These are phyloP conservation scores for Puya raimondii DNA, from an alignment of 176 grass and related monocot genomes.

Conservation along the genomic window DNA sequence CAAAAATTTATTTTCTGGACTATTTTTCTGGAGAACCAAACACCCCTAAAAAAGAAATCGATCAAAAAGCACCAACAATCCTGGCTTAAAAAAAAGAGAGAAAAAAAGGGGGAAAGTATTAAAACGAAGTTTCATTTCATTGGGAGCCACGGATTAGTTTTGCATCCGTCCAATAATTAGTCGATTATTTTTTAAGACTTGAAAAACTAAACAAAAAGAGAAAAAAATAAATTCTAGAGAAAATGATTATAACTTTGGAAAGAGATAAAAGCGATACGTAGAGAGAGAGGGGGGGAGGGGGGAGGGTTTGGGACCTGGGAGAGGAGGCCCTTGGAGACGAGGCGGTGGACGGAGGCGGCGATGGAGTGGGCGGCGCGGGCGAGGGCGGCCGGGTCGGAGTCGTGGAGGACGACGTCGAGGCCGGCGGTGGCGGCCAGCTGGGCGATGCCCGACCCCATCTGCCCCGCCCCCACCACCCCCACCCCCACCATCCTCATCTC, in stretches of 20 bases:
- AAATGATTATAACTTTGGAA: too few species aligned
- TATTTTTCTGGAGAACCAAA: not conserved
- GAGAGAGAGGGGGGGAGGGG: not conserved
- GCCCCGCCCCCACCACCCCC: conserved; percentile 68
- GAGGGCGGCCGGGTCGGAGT: conserved; percentile 59
- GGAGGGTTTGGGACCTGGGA: conserved; percentile 60
- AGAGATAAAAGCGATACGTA: too few species aligned
- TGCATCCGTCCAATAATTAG: too few species aligned
- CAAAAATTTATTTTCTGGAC: too few species aligned
- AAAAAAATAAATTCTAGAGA: too few species aligned
- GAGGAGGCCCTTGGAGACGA: conserved; percentile 62
- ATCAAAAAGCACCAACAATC: too few species aligned
- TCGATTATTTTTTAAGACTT: too few species aligned
- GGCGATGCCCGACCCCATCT: conserved; percentile 94
- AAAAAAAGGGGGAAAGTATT: too few species aligned
- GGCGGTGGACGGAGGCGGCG: conserved; percentile 50
- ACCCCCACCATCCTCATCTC: conserved; percentile 29
- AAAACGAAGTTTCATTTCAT: too few species aligned
- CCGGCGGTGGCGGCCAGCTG: conserved; percentile 67
- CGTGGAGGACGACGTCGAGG: conserved; percentile 53
- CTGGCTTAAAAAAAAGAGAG: too few species aligned
- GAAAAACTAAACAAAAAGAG: too few species aligned
- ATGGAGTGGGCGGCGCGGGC: conserved; percentile 41
- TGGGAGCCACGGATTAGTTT: too few species aligned
- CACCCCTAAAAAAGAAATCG: not conserved